Percentiles rank a stretch among this genome's conserved stretches.
These are phyloP conservation scores for Saksenaea vasiformis DNA, from an alignment of 371 early-diverging fungal species.

Conservation along the genomic window DNA sequence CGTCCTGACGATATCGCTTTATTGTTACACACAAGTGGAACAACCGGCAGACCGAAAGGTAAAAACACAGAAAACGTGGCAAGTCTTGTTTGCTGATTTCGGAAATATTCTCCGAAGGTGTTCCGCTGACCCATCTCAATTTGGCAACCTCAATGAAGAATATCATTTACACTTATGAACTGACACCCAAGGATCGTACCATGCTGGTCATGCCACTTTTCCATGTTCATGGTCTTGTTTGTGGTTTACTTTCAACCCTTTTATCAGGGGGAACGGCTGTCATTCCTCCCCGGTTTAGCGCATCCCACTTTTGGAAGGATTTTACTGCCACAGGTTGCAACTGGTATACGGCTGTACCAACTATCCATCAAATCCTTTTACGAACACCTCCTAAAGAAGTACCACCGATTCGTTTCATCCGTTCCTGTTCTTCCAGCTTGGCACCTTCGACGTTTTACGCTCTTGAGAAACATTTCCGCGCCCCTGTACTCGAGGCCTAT, in stretches of 20 bases:
- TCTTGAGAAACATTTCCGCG: constrained; percentile 70
- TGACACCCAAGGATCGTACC: constrained; percentile 64
- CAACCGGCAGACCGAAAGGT: constrained; percentile 86
- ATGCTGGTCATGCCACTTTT: constrained; percentile 91
- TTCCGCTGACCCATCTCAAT: constrained; percentile 85
- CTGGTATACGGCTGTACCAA: constrained; percentile 90
- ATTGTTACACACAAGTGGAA: constrained; percentile 97
- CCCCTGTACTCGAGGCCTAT: constrained; percentile 87
- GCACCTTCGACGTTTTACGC: constrained; percentile 75
- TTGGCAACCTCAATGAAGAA: constrained; percentile 74
- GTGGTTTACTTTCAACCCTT: constrained; percentile 76
- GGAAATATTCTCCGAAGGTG: constrained; percentile 46
- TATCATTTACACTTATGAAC: constrained; percentile 70
- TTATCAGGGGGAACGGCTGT: constrained; percentile 78
- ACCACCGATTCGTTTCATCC: constrained; percentile 77
- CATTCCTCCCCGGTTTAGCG: constrained; percentile 80
- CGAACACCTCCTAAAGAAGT: constrained; percentile 50
- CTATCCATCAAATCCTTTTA: constrained; percentile 85
- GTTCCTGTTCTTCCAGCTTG: constrained; percentile 82
- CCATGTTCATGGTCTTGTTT: constrained; percentile 89
- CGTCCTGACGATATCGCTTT: constrained; percentile 70
- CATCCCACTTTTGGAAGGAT: constrained; percentile 80
- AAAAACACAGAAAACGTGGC: constrained; percentile 7
- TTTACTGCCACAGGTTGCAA: constrained; percentile 60
- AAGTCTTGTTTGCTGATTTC: background rate